A percentile compares a stretch with the other conserved stretches of the same genome.
Conservation (phyloP, 768 basidiomycete species). For the Auricularia auricula-judae region DNA sequence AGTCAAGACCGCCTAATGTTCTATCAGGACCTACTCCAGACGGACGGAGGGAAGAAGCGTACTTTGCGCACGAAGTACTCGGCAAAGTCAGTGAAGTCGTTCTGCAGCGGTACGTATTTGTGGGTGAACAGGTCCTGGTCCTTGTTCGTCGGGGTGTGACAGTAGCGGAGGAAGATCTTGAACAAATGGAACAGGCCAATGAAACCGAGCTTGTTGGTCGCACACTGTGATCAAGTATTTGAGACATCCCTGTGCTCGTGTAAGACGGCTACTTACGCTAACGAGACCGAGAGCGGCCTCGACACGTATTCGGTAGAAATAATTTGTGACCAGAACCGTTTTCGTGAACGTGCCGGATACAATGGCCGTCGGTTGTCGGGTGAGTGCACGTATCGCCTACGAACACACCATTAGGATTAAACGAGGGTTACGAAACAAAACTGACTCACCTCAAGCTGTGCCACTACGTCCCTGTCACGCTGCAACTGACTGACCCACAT, state of each 20-base stretch:
- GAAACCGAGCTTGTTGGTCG: conserved; percentile 70
- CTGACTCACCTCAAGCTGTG: conserved; percentile 79
- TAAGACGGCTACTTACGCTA: conserved; percentile 40
- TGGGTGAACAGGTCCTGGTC: conserved; percentile 78
- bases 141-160: conserved; percentile 76
- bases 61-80: conserved; percentile 97
- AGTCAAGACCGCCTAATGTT: conserved; percentile 55
- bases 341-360: conserved; percentile 88
- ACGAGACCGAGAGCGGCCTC: conserved; percentile 85
- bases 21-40: background rate
- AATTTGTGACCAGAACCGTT: conserved; percentile 88
- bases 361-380: conserved; percentile 70
- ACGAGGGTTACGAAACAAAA: background rate
- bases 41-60: conserved; percentile 10
- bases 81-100: conserved; percentile 82
- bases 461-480: conserved; percentile 91
- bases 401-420: conserved; percentile 4
- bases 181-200: conserved; percentile 91
- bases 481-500: conserved; percentile 98
- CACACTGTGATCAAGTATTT: conserved; percentile 45
- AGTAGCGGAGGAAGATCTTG: conserved; percentile 86
- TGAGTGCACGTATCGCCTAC: conserved; percentile 83
- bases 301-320: conserved; percentile 91
- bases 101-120: conserved; percentile 88
- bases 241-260: conserved; percentile 7